Percentiles rank a stretch among this genome's conserved stretches.
Evolutionary conservation across 495 filamentous ascomycete genomes (phyloP).

Genomic region (Wilcoxina mikolae): DNA sequence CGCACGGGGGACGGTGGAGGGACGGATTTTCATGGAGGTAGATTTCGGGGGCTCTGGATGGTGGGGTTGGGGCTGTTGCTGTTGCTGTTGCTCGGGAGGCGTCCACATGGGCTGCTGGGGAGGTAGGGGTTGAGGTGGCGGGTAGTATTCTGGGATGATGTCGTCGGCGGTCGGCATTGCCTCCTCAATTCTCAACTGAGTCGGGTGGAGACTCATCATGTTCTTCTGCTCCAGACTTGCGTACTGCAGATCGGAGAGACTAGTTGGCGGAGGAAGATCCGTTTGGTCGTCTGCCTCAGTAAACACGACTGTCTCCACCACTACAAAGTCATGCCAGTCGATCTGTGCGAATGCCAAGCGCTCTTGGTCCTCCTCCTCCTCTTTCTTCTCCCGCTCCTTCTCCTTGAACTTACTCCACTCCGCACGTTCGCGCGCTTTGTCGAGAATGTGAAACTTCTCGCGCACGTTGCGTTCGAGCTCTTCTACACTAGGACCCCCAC

Average conservation of each 20-base stretch:
- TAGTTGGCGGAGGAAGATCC: conserved; percentile 76
- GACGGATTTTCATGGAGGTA: conserved; percentile 68
- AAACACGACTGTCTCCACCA: conserved; percentile 93
- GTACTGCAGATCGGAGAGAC: conserved; percentile 77
- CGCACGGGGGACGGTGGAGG: conserved; percentile 82
- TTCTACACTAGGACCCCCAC: conserved; percentile 53
- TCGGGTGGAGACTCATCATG: conserved; percentile 59
- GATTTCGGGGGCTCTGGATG: neutral
- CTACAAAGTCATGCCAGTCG: conserved; percentile 95
- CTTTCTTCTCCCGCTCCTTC: conserved; percentile 72
- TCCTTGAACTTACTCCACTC: conserved; percentile 78
- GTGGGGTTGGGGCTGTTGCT: conserved; percentile 26
- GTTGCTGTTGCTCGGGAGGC: conserved; percentile 15
- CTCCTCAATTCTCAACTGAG: conserved; percentile 80
- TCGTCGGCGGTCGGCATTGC: conserved; percentile 57
- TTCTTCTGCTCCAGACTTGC: conserved; percentile 91
- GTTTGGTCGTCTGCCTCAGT: conserved; percentile 74
- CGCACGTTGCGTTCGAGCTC: conserved; percentile 63
- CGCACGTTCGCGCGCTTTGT: conserved; percentile 65
- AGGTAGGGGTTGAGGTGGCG: conserved; percentile 11
- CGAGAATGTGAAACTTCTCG: conserved; percentile 66
- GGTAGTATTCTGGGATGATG: conserved; percentile 25
- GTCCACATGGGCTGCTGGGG: conserved; percentile 7
- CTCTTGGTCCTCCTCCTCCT: conserved; percentile 76
- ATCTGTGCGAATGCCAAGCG: conserved; percentile 73